A percentile compares a stretch with the other conserved stretches of the same genome.
phyloP scores from a whole-genome alignment of 257 asterid genomes.

The Solanum tarijense region DNA sequence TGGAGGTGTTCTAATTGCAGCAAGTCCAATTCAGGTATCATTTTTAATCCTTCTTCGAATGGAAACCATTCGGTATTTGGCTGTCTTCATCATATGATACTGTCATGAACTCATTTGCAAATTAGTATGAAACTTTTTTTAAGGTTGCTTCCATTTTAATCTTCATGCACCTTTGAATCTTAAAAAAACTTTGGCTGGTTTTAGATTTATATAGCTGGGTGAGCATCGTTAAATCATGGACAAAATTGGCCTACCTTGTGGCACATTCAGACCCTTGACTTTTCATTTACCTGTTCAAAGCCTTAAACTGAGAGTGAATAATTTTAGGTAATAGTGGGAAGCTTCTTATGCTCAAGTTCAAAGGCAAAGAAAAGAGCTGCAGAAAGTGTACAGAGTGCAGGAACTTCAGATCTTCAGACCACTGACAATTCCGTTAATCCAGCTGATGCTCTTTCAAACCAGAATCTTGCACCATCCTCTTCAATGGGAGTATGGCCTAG shows the following conservation, averaged over 20 bases:
- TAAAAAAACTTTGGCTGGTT: neutral
- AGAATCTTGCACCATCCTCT: slow-evolving; percentile 28
- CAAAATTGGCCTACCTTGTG: neutral
- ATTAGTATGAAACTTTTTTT: neutral
- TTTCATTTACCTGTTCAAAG: neutral
- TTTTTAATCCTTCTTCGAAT: neutral
- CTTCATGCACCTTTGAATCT: neutral
- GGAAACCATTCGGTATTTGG: neutral
- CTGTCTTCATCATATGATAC: neutral
- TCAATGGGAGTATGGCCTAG: slow-evolving; percentile 48
- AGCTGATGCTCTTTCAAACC: slow-evolving; percentile 33
- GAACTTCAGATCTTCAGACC: slow-evolving; percentile 25
- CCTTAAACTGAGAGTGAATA: neutral
- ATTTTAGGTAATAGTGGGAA: slow-evolving; percentile 63
- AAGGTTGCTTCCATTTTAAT: neutral
- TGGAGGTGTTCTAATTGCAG: slow-evolving; percentile 80
- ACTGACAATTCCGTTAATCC: slow-evolving; percentile 19
- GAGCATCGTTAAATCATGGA: neutral
- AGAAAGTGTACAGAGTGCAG: slow-evolving; percentile 28
- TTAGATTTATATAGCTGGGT: neutral
- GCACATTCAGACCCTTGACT: neutral
- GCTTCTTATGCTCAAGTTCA: slow-evolving; percentile 32
- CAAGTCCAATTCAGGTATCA: slow-evolving; percentile 68
- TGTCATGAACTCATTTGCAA: neutral
- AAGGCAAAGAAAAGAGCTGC: slow-evolving; percentile 39